Conservation (phyloP, 2,329 filamentous ascomycete genomes). For the Alternaria tenuissima region DNA sequence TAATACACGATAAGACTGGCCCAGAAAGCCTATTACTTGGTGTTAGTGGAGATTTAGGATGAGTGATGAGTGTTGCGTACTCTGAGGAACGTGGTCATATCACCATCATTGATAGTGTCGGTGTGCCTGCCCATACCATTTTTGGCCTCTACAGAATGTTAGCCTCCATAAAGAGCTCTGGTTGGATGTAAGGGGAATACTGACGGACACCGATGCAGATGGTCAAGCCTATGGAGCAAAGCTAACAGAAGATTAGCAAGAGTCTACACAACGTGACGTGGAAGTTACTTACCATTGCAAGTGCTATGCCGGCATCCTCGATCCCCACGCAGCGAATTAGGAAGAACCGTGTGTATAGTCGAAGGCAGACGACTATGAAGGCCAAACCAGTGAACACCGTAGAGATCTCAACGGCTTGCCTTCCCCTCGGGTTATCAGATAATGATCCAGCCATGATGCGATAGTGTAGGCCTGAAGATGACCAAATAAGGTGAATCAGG, state of each 20-base stretch:
- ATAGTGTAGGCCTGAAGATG: constrained; percentile 4
- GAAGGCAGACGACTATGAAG: constrained; percentile 29
- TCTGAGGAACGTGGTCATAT: constrained; percentile 34
- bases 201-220: constrained; percentile 41
- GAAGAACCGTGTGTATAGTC: constrained; percentile 43
- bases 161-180: constrained; percentile 5
- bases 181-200: constrained; percentile 2
- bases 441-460: constrained; percentile 13
- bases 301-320: constrained; percentile 40
- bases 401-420: constrained; percentile 32
- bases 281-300: constrained; percentile 33
- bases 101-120: constrained; percentile 17
- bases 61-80: constrained; percentile 16
- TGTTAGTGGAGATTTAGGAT: constrained; percentile 1
- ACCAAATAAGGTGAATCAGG: constrained; percentile 2
- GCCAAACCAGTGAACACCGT: constrained; percentile 41
- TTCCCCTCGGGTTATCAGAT: constrained; percentile 33
- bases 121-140: constrained; percentile 43
- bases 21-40: constrained; percentile 39
- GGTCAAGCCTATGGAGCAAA: constrained; percentile 38
- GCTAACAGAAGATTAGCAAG: background rate
- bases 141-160: constrained; percentile 33
- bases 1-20: constrained; percentile 45
- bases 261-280: background rate
- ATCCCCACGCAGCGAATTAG: constrained; percentile 38